Conservation (phyloP, 176 grass and related monocot genomes). For the Oryza glaberrima region DNA sequence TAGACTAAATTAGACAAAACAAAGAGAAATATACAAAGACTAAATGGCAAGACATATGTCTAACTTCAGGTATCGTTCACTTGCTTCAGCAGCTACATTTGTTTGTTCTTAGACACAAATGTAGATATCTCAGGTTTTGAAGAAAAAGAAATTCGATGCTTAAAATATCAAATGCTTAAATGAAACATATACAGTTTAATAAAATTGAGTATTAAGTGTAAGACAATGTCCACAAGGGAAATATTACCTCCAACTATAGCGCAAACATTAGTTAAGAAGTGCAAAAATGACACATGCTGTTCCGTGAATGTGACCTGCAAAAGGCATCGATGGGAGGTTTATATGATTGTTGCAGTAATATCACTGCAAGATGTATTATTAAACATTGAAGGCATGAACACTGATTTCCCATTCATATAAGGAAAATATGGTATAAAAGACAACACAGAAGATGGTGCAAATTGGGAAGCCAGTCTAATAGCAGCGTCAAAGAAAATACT, state of each 20-base stretch:
- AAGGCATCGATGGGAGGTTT: constrained; percentile 27
- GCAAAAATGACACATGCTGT: constrained; percentile 78
- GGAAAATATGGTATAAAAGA: background rate
- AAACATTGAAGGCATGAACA: background rate
- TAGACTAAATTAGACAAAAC: background rate
- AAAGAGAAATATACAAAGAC: background rate
- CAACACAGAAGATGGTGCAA: constrained; percentile 14
- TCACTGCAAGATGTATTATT: constrained; percentile 11
- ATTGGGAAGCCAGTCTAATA: constrained; percentile 1
- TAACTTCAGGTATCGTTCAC: constrained; percentile 19
- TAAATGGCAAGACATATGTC: background rate
- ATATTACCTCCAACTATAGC: constrained; percentile 98
- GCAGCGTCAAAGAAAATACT: background rate
- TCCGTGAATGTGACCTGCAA: constrained; percentile 88
- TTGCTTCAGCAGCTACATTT: constrained; percentile 21
- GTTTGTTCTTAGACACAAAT: background rate
- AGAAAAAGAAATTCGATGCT: constrained; percentile 12
- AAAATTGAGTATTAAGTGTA: background rate
- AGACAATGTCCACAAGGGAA: constrained; percentile 28
- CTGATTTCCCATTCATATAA: constrained; percentile 13
- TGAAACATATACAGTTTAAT: constrained; percentile 24
- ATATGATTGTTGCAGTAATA: constrained; percentile 23
- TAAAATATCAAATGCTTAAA: constrained; percentile 19
- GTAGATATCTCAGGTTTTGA: background rate
- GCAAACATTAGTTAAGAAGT: constrained; percentile 98